A percentile compares a stretch with the other conserved stretches of the same genome.
phyloP scores from a whole-genome alignment of 2,329 filamentous ascomycete genomes.

The Epichloe sibirici region DNA sequence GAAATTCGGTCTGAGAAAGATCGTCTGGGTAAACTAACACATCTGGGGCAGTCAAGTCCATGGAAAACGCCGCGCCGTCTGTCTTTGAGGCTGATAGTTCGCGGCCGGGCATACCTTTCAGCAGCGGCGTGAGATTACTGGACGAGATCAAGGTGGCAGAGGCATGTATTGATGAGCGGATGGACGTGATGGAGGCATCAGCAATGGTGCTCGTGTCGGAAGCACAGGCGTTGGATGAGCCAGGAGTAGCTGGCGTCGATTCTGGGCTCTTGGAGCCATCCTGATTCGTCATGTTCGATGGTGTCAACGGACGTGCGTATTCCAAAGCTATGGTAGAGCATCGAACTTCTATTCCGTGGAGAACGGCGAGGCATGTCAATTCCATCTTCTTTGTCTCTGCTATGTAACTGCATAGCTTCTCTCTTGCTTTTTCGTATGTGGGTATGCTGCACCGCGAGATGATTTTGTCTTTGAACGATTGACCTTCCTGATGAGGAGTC shows the following conservation, averaged over 20 bases:
- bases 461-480: conserved; percentile 19
- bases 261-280: conserved; percentile 8
- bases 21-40: conserved; percentile 23
- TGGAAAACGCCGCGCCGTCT: conserved; percentile 22
- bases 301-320: not conserved
- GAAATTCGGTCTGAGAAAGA: conserved; percentile 21
- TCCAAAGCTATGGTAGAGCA: not conserved
- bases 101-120: conserved; percentile 26
- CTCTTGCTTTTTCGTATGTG: conserved; percentile 17
- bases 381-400: conserved; percentile 24
- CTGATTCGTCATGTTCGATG: conserved; percentile 6
- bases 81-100: conserved; percentile 26
- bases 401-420: conserved; percentile 18
- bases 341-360: conserved; percentile 11
- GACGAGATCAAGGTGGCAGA: conserved; percentile 4
- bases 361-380: conserved; percentile 14
- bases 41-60: conserved; percentile 17
- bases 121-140: conserved; percentile 28
- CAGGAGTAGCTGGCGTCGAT: not conserved
- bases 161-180: conserved; percentile 3
- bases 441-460: conserved; percentile 21
- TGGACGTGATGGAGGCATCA: conserved; percentile 1
- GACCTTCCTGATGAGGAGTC: conserved; percentile 10
- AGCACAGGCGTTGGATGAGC: not conserved
- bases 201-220: conserved; percentile 2